These are phyloP conservation scores for Pseudotulostoma volvatum DNA, from an alignment of 495 filamentous ascomycete species.

Conservation along the genomic window DNA sequence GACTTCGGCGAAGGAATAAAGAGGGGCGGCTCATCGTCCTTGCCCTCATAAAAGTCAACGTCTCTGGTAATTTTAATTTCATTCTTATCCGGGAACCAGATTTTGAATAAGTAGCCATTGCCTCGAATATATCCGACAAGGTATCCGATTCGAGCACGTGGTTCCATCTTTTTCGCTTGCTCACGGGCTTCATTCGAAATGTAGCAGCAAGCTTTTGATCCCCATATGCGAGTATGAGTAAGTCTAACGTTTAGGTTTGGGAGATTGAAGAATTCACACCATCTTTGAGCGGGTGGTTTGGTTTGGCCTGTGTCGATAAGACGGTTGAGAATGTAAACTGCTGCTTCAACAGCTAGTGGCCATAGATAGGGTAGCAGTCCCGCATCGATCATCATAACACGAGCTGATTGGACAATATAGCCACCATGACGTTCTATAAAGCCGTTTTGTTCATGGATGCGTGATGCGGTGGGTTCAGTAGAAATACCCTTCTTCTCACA, in stretches of 20 bases:
- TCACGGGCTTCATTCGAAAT: background rate
- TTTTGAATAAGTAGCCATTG: conserved; percentile 1
- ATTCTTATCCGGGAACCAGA: conserved; percentile 1
- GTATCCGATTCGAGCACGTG: background rate
- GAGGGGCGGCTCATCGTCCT: background rate
- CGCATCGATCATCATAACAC: conserved; percentile 2
- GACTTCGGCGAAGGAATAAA: background rate
- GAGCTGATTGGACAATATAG: background rate
- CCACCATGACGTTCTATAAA: background rate
- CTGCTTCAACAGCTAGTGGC: background rate
- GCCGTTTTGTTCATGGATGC: background rate
- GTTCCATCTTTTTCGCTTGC: background rate
- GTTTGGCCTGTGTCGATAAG: background rate
- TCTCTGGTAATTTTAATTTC: background rate
- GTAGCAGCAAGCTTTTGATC: background rate
- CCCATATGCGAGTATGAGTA: conserved; percentile 1
- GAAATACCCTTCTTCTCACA: background rate
- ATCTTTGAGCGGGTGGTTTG: background rate
- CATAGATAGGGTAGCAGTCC: background rate
- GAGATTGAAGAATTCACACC: background rate
- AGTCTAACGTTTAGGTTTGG: background rate
- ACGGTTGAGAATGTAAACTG: conserved; percentile 1
- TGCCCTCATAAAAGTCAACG: conserved; percentile 1
- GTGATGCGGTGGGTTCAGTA: background rate
- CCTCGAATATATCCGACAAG: conserved; percentile 1